Percentiles rank a stretch among this genome's conserved stretches.
phyloP scores from a whole-genome alignment of 1,284 basidiomycete genomes.

The Irpex sp. region DNA sequence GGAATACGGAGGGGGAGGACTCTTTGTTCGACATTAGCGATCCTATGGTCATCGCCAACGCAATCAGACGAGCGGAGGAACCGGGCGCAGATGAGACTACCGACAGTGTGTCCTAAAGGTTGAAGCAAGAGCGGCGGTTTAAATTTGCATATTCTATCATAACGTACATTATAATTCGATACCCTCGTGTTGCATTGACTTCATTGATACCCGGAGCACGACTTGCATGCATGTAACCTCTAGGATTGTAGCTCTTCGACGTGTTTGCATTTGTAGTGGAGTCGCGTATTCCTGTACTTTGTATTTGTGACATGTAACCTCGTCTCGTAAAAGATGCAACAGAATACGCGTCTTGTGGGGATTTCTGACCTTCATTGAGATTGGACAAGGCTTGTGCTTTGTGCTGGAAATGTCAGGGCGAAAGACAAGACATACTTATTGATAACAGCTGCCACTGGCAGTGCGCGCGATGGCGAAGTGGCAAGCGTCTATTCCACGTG shows the following conservation, averaged over 20 bases:
- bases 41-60: not conserved
- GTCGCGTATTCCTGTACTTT: not conserved
- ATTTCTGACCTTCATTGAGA: not conserved
- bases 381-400: not conserved
- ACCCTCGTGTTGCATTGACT: not conserved
- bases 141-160: not conserved
- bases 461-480: not conserved
- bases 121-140: not conserved
- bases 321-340: not conserved
- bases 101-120: no score
- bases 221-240: not conserved
- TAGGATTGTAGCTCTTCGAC: not conserved
- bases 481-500: not conserved
- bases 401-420: not conserved
- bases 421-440: no score
- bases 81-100: no score
- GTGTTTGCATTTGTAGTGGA: not conserved
- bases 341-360: not conserved
- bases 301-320: not conserved
- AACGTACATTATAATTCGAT: not conserved
- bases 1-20: not conserved
- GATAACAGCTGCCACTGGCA: no score
- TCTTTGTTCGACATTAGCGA: not conserved
- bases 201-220: not conserved
- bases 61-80: no score